phyloP scores from a whole-genome alignment of 257 asterid species.

The Echites panduratus region DNA sequence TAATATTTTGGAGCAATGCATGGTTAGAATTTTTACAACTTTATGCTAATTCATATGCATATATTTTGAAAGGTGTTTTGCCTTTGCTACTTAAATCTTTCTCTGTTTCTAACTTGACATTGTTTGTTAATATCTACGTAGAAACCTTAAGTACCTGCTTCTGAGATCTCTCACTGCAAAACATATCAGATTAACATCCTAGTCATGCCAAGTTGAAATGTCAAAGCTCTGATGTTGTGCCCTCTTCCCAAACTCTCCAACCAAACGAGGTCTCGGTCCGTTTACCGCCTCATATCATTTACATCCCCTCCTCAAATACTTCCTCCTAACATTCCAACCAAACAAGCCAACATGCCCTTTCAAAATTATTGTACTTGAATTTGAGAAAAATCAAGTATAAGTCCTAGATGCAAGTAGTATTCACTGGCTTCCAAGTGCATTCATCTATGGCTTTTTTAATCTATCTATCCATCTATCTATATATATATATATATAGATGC shows the following conservation, averaged over 20 bases:
- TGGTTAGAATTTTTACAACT: conserved; percentile 51
- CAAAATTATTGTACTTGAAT: background rate
- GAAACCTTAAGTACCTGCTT: background rate
- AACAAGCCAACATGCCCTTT: too few species aligned
- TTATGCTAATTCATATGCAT: background rate
- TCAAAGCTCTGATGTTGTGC: too few species aligned
- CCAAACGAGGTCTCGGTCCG: too few species aligned
- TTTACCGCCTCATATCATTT: too few species aligned
- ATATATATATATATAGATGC: too few species aligned
- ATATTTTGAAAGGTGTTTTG: background rate
- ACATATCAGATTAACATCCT: background rate
- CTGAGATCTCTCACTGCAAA: background rate
- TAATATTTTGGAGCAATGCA: conserved; percentile 89
- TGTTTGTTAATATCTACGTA: background rate
- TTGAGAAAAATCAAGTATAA: background rate
- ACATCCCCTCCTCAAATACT: too few species aligned
- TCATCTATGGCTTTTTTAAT: too few species aligned
- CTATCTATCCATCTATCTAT: too few species aligned
- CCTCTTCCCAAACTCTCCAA: too few species aligned
- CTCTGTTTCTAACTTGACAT: background rate
- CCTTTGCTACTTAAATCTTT: background rate
- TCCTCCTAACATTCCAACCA: too few species aligned
- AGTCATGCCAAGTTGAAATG: background rate
- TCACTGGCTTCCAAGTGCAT: background rate
- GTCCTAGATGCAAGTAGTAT: background rate